A percentile compares a stretch with the other conserved stretches of the same genome.
Evolutionary conservation across 2,329 filamentous ascomycete genomes (phyloP).

Genomic region (Thyridium curvatum): DNA sequence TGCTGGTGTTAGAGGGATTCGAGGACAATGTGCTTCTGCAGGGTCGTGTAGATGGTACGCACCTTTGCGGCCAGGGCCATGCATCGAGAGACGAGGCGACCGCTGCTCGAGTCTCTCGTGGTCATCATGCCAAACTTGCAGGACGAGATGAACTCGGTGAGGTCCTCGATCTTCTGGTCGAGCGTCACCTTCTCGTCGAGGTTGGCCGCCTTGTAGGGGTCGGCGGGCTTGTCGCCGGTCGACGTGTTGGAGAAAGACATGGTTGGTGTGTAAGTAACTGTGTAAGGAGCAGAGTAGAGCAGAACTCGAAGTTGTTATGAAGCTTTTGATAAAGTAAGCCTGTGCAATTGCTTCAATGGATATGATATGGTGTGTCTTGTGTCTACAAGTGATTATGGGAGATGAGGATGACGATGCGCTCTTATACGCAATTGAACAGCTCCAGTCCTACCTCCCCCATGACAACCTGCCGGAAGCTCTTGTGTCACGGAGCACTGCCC

Average conservation of each 20-base stretch:
- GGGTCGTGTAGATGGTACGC: conserved; percentile 17
- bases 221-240: conserved; percentile 4
- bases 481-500: too few species aligned
- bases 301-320: neutral
- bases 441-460: too few species aligned
- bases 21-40: too few species aligned
- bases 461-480: too few species aligned
- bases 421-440: neutral
- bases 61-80: conserved; percentile 82
- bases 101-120: conserved; percentile 59
- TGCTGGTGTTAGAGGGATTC: conserved; percentile 7
- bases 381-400: neutral
- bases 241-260: conserved; percentile 6
- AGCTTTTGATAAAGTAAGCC: neutral
- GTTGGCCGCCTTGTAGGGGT: conserved; percentile 49
- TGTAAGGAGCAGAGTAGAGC: too few species aligned
- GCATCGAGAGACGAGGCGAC: conserved; percentile 69
- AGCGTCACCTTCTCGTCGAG: conserved; percentile 56
- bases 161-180: conserved; percentile 70
- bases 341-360: neutral
- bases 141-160: conserved; percentile 62
- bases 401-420: neutral
- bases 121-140: conserved; percentile 90
- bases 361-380: neutral
- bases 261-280: neutral